A percentile compares a stretch with the other conserved stretches of the same genome.
Evolutionary conservation across 2,329 filamentous ascomycete species (phyloP).

Genomic region (Fusarium haematococcum): DNA sequence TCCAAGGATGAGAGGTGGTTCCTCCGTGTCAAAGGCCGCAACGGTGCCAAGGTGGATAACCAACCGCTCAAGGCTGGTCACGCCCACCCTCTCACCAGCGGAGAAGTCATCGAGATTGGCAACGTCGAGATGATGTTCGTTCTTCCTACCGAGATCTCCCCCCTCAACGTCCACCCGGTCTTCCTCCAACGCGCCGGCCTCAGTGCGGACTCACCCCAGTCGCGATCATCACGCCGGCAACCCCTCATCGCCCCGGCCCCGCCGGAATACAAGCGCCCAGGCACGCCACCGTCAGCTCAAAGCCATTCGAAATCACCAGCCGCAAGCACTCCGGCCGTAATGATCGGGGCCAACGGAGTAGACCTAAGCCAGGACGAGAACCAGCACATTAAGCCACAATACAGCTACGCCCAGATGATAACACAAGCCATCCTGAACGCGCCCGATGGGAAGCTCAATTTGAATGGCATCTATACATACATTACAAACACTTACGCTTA

Average conservation of each 20-base stretch:
- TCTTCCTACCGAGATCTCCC: slow-evolving; percentile 78
- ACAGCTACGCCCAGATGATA: slow-evolving; percentile 97
- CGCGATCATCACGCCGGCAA: slow-evolving; percentile 49
- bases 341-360: slow-evolving; percentile 64
- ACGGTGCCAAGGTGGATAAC: slow-evolving; percentile 89
- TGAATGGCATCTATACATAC: slow-evolving; percentile 93
- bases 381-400: slow-evolving; percentile 93
- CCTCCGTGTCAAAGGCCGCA: slow-evolving; percentile 88
- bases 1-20: slow-evolving; percentile 80
- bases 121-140: slow-evolving; percentile 99
- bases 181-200: slow-evolving; percentile 78
- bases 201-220: slow-evolving; percentile 47
- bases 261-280: slow-evolving; percentile 70
- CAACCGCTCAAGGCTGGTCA: slow-evolving; percentile 74
- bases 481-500: slow-evolving; percentile 94
- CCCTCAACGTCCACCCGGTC: slow-evolving; percentile 74
- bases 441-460: slow-evolving; percentile 86
- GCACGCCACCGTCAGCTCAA: slow-evolving; percentile 67
- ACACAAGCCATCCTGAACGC: slow-evolving; percentile 94
- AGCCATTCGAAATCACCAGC: slow-evolving; percentile 49
- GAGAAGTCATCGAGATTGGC: slow-evolving; percentile 90
- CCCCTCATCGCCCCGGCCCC: slow-evolving; percentile 69
- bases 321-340: slow-evolving; percentile 51
- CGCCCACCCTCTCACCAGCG: slow-evolving; percentile 78
- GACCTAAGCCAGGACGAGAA: slow-evolving; percentile 86